Base-by-base conservation (phyloP, 169 alveolate species). In the Prorocentrum cordatum region DNA sequence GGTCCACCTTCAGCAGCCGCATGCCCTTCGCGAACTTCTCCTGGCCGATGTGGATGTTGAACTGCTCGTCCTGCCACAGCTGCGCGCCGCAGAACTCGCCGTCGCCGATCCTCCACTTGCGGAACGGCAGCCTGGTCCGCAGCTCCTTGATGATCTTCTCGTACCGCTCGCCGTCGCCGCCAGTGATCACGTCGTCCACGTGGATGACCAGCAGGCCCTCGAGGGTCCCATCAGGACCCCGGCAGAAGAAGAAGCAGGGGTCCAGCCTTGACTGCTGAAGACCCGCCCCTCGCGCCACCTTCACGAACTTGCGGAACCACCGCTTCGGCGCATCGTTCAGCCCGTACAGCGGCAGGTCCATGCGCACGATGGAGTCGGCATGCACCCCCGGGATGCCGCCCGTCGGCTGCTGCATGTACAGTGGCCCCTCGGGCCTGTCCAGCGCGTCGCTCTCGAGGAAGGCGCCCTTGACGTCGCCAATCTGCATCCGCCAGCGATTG, bases 401-500 rank as follows among this genome's bases (percentile, higher is more conserved):
- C 0, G 7, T 45, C 33, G 47, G 83, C 20, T 39, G 31, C 24
- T 36, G 0, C 39, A 67, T 33, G 31, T 45, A 9, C 1, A 0
- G 14, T 18, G 54, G 16, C 27, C 83, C 2, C n/a, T 24, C 1
- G 27, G n/a, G 20, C 4, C 9, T 0, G 1, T 35, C 83, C 20
- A 6, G 0, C 1, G 47, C 62, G 27, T 42, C 45, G 2, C 64
- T 64, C 45, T 70, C 82, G 0, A 70, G 22, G 24, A 70, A 70
- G 26, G 82, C 82, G 5, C 82, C 82, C n/a, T 70, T 70, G 6
- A 70, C 39, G 24, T 70, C 82, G 1, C 82, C 82, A 0, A 70
- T 36, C 36, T 22, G 7, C 39, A 70, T 2, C 7, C 3, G 0
- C 82, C 82, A 70, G 29, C n/a, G 26, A 39, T 26, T 2, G 27